Percentiles rank a stretch among this genome's conserved stretches.
Evolutionary conservation across 495 filamentous ascomycete species (phyloP).

Genomic region (Penicillium bovifimosum): DNA sequence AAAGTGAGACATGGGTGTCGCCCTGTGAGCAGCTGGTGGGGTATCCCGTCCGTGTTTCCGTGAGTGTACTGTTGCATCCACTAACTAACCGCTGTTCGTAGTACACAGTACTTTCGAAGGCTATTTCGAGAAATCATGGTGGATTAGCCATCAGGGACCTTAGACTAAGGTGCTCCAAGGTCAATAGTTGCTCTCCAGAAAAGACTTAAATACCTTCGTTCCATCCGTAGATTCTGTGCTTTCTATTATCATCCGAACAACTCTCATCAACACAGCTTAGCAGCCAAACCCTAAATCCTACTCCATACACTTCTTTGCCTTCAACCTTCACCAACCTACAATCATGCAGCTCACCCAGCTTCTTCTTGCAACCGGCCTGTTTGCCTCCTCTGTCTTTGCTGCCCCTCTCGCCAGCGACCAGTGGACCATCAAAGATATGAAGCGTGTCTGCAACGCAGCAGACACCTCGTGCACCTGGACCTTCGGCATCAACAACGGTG

Average conservation of each 20-base stretch:
- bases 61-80: not conserved
- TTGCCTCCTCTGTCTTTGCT: constrained; percentile 35
- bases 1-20: not conserved
- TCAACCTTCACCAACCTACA: not conserved
- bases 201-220: not conserved
- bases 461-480: constrained; percentile 44
- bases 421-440: constrained; percentile 46
- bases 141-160: not conserved
- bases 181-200: not conserved
- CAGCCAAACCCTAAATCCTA: not conserved
- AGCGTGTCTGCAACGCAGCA: constrained; percentile 42
- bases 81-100: not conserved
- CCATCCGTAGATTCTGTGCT: not conserved
- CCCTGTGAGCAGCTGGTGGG: not conserved
- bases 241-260: not conserved
- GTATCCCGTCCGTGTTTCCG: not conserved
- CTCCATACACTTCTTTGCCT: not conserved
- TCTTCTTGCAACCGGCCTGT: constrained; percentile 32
- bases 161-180: not conserved
- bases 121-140: not conserved
- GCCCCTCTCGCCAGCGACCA: constrained; percentile 29
- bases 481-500: constrained; percentile 42
- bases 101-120: not conserved
- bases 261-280: not conserved
- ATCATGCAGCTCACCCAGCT: constrained; percentile 47